A percentile compares a stretch with the other conserved stretches of the same genome.
Evolutionary conservation across 306 rosid species (phyloP).

Genomic region (Trifolium repens): DNA sequence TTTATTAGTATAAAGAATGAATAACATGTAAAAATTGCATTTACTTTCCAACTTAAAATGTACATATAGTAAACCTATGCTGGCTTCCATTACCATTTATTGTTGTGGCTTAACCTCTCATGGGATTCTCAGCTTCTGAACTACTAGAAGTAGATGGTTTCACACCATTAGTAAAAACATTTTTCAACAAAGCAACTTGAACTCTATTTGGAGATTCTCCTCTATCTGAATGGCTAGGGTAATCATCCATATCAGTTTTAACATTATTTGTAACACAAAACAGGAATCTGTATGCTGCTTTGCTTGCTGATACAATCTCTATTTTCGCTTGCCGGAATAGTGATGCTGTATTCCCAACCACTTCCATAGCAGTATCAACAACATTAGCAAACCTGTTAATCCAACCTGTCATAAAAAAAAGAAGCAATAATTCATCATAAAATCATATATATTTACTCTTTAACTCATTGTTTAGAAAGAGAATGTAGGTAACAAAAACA

Average conservation of each 20-base stretch:
- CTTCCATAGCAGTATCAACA: conserved; percentile 80
- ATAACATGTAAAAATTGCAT: conserved; percentile 39
- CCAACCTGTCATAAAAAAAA: conserved; percentile 67
- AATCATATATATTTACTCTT: neutral
- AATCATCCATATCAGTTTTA: conserved; percentile 46
- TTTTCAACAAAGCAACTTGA: conserved; percentile 75
- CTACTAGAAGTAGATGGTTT: conserved; percentile 58
- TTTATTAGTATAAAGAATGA: conserved; percentile 45
- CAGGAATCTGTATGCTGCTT: conserved; percentile 69
- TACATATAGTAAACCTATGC: conserved; percentile 31
- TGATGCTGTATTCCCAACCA: conserved; percentile 71
- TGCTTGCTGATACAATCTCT: conserved; percentile 75
- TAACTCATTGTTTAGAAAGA: neutral
- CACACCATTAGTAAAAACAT: conserved; percentile 55
- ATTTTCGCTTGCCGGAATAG: conserved; percentile 75
- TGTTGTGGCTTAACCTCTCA: too few species aligned
- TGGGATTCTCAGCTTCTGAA: conserved; percentile 50
- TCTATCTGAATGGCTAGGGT: conserved; percentile 57
- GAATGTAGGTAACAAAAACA: neutral
- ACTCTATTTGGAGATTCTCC: conserved; percentile 47
- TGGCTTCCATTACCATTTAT: neutral
- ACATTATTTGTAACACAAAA: conserved; percentile 60
- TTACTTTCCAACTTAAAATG: conserved; percentile 32
- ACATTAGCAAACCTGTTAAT: conserved; percentile 94
- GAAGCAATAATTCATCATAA: conserved; percentile 17